Percentiles rank a stretch among this genome's conserved stretches.
Conservation (phyloP, 2,329 filamentous ascomycete species). For the Aureobasidium melanogenum region DNA sequence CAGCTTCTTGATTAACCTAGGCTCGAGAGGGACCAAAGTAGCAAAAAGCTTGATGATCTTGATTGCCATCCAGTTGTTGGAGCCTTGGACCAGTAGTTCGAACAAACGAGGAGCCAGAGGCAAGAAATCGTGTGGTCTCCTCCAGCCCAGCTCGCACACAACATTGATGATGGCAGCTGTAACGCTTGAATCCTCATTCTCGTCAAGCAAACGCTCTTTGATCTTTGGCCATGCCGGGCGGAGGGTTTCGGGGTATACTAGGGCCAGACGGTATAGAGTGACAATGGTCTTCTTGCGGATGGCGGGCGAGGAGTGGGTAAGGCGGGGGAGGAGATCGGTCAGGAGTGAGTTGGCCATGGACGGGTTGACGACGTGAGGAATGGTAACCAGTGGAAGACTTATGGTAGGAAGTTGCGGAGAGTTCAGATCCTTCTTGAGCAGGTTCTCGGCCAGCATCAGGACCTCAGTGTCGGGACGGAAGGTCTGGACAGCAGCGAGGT, state of each 20-base stretch:
- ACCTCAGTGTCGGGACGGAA: constrained; percentile 95
- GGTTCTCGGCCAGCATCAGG: constrained; percentile 91
- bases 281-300: constrained; percentile 95
- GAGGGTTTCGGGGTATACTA: constrained; percentile 94
- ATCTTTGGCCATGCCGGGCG: constrained; percentile 94
- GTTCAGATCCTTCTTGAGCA: constrained; percentile 88
- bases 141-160: constrained; percentile 90
- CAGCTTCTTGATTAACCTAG: constrained; percentile 81
- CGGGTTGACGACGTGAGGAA: constrained; percentile 92
- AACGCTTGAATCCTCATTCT: constrained; percentile 81
- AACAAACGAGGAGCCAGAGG: constrained; percentile 86
- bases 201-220: constrained; percentile 86
- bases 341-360: constrained; percentile 85
- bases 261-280: constrained; percentile 81
- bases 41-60: constrained; percentile 99
- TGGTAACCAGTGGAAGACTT: constrained; percentile 73
- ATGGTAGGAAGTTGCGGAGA: constrained; percentile 66
- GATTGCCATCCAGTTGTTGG: constrained; percentile 99
- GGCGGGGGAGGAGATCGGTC: constrained; percentile 72
- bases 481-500: constrained; percentile 90
- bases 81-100: constrained; percentile 80
- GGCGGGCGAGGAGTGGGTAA: constrained; percentile 75
- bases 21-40: constrained; percentile 84
- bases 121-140: constrained; percentile 85
- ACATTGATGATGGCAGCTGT: constrained; percentile 96